phyloP scores from a whole-genome alignment of 371 early-diverging fungal genomes.

The Syncephalastrum monosporum region DNA sequence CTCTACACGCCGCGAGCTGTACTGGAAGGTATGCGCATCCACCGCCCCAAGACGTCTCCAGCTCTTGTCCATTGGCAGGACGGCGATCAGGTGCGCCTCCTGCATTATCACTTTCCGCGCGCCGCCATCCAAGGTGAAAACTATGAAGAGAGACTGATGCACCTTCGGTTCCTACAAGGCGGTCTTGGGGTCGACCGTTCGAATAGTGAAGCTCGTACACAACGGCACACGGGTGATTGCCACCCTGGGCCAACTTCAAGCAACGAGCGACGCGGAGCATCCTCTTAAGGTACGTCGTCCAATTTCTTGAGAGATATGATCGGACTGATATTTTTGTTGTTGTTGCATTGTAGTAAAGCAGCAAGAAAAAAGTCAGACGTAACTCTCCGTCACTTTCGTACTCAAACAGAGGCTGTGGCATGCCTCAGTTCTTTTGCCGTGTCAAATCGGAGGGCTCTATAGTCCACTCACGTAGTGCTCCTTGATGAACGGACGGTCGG shows the following conservation, averaged over 20 bases:
- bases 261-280: not conserved
- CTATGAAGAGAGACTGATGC: constrained; percentile 1
- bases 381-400: too few relatives aligned
- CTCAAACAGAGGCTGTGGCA: too few relatives aligned
- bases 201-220: not conserved
- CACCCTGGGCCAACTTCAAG: not conserved
- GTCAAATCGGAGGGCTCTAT: too few relatives aligned
- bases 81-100: not conserved
- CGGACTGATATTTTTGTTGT: too few relatives aligned
- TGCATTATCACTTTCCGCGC: not conserved
- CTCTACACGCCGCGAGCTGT: not conserved
- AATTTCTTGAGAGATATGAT: too few relatives aligned
- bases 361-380: too few relatives aligned
- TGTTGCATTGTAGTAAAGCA: too few relatives aligned
- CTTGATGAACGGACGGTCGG: too few relatives aligned
- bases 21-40: not conserved
- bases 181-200: not conserved
- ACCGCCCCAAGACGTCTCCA: too few relatives aligned
- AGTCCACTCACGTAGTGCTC: too few relatives aligned
- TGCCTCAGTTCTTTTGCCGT: too few relatives aligned
- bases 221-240: not conserved
- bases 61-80: constrained; percentile 1
- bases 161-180: not conserved
- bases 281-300: too few relatives aligned
- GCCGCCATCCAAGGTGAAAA: not conserved